Conservation (phyloP, 1,139 yeast genomes). For the Yamadazyma kanchanaburiensis region DNA sequence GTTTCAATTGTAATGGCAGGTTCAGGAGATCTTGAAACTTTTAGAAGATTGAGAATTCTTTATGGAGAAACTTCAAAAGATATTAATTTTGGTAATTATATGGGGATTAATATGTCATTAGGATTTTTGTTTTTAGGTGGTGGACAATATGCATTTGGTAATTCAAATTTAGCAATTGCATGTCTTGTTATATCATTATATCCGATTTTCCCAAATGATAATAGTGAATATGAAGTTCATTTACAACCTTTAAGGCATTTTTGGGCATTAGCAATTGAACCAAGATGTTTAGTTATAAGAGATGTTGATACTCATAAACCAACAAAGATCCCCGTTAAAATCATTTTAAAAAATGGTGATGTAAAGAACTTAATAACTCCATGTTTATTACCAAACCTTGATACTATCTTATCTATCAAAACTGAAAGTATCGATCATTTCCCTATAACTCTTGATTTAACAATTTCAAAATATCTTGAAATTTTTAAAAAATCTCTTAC, state of each 20-base stretch:
- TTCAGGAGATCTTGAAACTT: slow-evolving; percentile 78
- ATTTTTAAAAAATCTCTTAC: slow-evolving; percentile 46
- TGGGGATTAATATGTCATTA: slow-evolving; percentile 78
- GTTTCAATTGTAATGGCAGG: slow-evolving; percentile 83
- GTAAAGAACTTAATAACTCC: slow-evolving; percentile 47
- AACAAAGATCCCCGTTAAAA: slow-evolving; percentile 46
- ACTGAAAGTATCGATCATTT: slow-evolving; percentile 45
- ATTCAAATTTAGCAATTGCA: slow-evolving; percentile 66
- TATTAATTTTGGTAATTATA: slow-evolving; percentile 63
- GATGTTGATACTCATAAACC: slow-evolving; percentile 63
- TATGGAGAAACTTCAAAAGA: slow-evolving; percentile 55
- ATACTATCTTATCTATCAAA: slow-evolving; percentile 39
- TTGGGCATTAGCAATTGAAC: slow-evolving; percentile 85
- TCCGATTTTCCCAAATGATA: slow-evolving; percentile 63
- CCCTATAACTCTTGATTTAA: slow-evolving; percentile 40
- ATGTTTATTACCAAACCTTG: slow-evolving; percentile 63
- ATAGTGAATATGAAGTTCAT: slow-evolving; percentile 52
- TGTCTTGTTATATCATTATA: slow-evolving; percentile 69
- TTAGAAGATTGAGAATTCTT: slow-evolving; percentile 67
- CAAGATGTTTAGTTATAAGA: slow-evolving; percentile 72
- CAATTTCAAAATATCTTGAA: slow-evolving; percentile 31
- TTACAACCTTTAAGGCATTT: slow-evolving; percentile 86
- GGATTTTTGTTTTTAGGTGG: slow-evolving; percentile 91
- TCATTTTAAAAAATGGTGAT: slow-evolving; percentile 40
- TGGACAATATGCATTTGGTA: slow-evolving; percentile 81